Evolutionary conservation across 2,329 filamentous ascomycete genomes (phyloP).

Genomic region (Claviceps maximensis): DNA sequence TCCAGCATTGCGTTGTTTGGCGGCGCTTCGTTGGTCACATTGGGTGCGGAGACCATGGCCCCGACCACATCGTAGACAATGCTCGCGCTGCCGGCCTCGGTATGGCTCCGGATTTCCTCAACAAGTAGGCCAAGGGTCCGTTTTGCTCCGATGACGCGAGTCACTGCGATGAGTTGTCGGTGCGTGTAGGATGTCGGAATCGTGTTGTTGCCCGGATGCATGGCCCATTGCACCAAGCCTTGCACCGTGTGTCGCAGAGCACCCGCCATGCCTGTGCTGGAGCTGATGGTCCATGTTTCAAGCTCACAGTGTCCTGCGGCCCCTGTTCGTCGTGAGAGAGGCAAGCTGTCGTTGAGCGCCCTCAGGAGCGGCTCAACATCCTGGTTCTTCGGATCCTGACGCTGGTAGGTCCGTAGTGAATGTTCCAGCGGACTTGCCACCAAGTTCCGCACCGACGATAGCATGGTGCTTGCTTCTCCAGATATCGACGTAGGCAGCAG

Average conservation of each 20-base stretch:
- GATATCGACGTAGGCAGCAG: slow-evolving; percentile 58
- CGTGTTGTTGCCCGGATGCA: slow-evolving; percentile 39
- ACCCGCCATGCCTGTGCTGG: slow-evolving; percentile 41
- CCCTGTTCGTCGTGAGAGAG: slow-evolving; percentile 45
- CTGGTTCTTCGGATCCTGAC: slow-evolving; percentile 51
- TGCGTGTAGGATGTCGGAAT: slow-evolving; percentile 59
- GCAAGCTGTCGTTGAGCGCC: slow-evolving; percentile 48
- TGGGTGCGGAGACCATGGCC: slow-evolving; percentile 55
- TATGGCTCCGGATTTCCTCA: slow-evolving; percentile 53
- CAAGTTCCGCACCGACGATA: slow-evolving; percentile 57
- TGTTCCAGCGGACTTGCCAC: slow-evolving; percentile 56
- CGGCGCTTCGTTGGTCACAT: slow-evolving; percentile 32
- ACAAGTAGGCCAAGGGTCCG: slow-evolving; percentile 48
- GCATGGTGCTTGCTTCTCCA: slow-evolving; percentile 57
- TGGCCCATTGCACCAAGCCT: slow-evolving; percentile 52
- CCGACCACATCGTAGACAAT: slow-evolving; percentile 56
- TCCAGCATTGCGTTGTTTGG: slow-evolving; percentile 17
- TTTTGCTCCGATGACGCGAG: slow-evolving; percentile 48
- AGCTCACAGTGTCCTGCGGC: slow-evolving; percentile 53
- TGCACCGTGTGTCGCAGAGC: slow-evolving; percentile 49
- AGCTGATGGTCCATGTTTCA: slow-evolving; percentile 49
- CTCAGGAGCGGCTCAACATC: slow-evolving; percentile 57
- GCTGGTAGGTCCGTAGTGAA: slow-evolving; percentile 52
- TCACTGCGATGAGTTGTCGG: slow-evolving; percentile 49
- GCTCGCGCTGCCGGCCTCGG: slow-evolving; percentile 43